Percentiles rank a stretch among this genome's conserved stretches.
These are phyloP conservation scores for Vigna reflexopilosa DNA, from an alignment of 306 rosid species.

Conservation along the genomic window DNA sequence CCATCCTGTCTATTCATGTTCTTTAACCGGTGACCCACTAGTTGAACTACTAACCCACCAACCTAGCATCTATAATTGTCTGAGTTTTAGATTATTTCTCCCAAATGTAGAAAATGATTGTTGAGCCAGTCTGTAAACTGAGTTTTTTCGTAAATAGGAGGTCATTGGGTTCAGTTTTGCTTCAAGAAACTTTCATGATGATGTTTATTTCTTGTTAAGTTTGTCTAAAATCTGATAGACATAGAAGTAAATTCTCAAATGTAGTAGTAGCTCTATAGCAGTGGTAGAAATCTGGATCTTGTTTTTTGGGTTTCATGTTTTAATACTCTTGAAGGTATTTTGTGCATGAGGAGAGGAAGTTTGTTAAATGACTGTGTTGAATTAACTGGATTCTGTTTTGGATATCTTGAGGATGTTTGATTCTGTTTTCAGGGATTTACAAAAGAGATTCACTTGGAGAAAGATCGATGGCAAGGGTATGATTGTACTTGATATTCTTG, in stretches of 20 bases:
- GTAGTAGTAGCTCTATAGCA: background rate
- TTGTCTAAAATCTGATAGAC: background rate
- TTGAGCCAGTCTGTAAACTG: background rate
- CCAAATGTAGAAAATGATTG: background rate
- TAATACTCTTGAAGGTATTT: background rate
- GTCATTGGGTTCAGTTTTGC: background rate
- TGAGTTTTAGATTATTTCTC: too few relatives aligned
- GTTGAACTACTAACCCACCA: too few relatives aligned
- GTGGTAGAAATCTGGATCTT: slow-evolving; percentile 13
- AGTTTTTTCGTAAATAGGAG: background rate
- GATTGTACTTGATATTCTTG: slow-evolving; percentile 41
- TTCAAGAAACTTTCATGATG: background rate
- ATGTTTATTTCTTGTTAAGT: background rate
- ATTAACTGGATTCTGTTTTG: slow-evolving; percentile 15
- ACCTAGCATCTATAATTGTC: too few relatives aligned
- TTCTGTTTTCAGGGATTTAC: slow-evolving; percentile 82
- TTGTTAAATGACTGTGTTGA: background rate
- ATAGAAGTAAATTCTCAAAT: background rate
- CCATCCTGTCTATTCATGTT: too few relatives aligned
- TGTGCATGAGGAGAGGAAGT: slow-evolving; percentile 12
- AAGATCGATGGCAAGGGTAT: slow-evolving; percentile 99
- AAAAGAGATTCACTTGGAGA: slow-evolving; percentile 95
- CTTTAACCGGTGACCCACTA: too few relatives aligned
- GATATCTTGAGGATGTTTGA: slow-evolving; percentile 33
- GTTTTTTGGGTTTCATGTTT: slow-evolving; percentile 15